Conservation (phyloP, 2,329 filamentous ascomycete species). For the Claviceps sp. region DNA sequence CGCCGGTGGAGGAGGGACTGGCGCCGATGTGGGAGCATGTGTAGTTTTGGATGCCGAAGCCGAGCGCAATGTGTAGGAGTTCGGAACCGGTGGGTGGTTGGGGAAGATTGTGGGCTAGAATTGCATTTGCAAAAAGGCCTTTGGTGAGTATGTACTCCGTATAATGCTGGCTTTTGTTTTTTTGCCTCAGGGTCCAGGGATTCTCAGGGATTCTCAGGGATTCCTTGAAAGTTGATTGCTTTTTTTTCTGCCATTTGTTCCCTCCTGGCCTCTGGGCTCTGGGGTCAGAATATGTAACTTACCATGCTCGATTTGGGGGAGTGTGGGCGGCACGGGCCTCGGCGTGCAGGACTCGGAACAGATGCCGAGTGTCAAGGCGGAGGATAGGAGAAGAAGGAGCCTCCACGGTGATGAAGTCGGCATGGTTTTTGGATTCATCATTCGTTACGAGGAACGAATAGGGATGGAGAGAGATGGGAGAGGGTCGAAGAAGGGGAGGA, state of each 20-base stretch:
- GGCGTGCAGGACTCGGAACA: constrained; percentile 12
- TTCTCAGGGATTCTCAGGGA: not conserved
- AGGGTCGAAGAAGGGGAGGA: too few relatives aligned
- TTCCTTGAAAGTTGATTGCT: not conserved
- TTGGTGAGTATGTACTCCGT: too few relatives aligned
- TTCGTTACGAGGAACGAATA: not conserved
- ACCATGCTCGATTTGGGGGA: constrained; percentile 1
- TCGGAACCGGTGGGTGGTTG: constrained; percentile 22
- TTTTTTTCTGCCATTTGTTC: not conserved
- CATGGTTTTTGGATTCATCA: constrained; percentile 12
- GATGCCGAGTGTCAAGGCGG: constrained; percentile 18
- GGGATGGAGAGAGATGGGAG: too few relatives aligned
- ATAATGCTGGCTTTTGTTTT: not conserved
- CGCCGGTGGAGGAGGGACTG: constrained; percentile 31
- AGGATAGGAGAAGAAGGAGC: constrained; percentile 20
- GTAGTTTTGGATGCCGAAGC: constrained; percentile 58
- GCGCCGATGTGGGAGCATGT: constrained; percentile 34
- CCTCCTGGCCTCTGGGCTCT: too few relatives aligned
- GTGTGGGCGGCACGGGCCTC: constrained; percentile 3
- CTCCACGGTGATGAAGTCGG: constrained; percentile 15
- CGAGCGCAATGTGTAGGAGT: constrained; percentile 44
- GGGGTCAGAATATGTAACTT: not conserved
- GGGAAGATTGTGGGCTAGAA: constrained; percentile 29
- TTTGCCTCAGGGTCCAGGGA: too few relatives aligned
- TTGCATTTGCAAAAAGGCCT: not conserved